Evolutionary conservation across 2,329 filamentous ascomycete genomes (phyloP), one percentile per base, ranked within the genome.

Genomic region (Madurella fahalii): DNA sequence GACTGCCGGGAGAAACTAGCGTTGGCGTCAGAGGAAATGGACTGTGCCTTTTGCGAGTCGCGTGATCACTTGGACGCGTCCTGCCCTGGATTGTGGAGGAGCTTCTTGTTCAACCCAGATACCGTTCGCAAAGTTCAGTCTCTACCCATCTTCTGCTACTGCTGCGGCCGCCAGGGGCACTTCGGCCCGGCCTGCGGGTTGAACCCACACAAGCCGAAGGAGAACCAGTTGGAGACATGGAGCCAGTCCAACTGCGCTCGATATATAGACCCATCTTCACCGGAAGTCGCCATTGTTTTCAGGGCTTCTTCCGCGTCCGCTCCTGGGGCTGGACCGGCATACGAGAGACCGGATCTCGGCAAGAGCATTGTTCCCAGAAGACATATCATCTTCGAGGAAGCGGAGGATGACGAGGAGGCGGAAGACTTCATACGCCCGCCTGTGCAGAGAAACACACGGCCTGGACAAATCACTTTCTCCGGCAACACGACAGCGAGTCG

Each of bases 41-140:
- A 77, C 2, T 90, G 87, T 65, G 80, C 81, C 11, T 72, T 83
- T 34, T 90, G 87, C 67, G 71, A 71, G 40, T 76, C 76, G 7
- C 59, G 64, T 2, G 72, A 77, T 9, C 87, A 90, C 62, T 61
- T 77, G 9, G 86, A 89, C 64, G 65, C 72, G 12, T 69, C 77
- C 2, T 90, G 87, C 66, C 76, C 79, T 50, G 72, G 76, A 46
- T 70, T 85, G 20, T 89, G 84, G 84, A 74, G 78, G 54, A 82
- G 76, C 16, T 85, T 79, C 64, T 67, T 70, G 12, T 74, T 73
- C 2, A 67, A 70, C 13, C 62, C 69, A 9, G 64, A 69, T 15
- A 68, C 68, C 13, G 69, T 75, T 47, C 73, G 71, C 54, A 81
- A 74, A 56, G 80, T 85, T 40, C 69, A 69, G 47, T 66, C 68